Base-by-base conservation (phyloP, 768 basidiomycete species). In the Panus rudis region DNA sequence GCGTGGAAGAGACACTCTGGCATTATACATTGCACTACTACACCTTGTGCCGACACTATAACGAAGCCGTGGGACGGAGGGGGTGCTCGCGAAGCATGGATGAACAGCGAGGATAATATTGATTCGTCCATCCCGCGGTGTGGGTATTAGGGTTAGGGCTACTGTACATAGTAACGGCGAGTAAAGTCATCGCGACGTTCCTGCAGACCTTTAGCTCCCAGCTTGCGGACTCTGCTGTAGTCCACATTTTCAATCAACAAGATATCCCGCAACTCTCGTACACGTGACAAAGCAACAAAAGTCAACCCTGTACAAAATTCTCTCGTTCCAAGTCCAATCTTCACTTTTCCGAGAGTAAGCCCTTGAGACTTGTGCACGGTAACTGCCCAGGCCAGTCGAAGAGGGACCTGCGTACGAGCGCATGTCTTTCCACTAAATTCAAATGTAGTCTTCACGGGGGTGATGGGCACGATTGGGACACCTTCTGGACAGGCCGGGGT, bases 261-360 rank as follows among this genome's bases (percentile, higher is more conserved):
- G n/a, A 30, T 10, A n/a, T 30, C 28, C 28, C 16, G 17, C 7
- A 51, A 20, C 3, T 33, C 25, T 16, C 47, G 49, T 14, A 48
- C 52, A 2, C 52, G 25, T 4, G 49, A 50, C 6, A 53, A 41
- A 1, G 39, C 47, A 4, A 51, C 49, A 32, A 53, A 53, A 1
- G 52, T 48, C 3, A 51, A 35, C 1, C 52, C 52, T 4, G 11
- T 19, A n/a, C 49, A 47, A 40, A 53, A 53, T 14, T 53, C 52
- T 24, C 37, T 42, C 21, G 44, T 49, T 1, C 48, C 2, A 6
- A 39, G 37, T 6, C 37, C 37, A 22, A 39, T 24, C 19, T 22
- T 16, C 7, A 22, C 22, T 7, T 16, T 5, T 7, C 13, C 8
- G 8, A 39, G 16, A 22, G 37, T 39, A 4, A 39, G 22, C 5